Evolutionary conservation across 148 eudicot genomes (phyloP).

Genomic region (Rhododendron mucronatum): DNA sequence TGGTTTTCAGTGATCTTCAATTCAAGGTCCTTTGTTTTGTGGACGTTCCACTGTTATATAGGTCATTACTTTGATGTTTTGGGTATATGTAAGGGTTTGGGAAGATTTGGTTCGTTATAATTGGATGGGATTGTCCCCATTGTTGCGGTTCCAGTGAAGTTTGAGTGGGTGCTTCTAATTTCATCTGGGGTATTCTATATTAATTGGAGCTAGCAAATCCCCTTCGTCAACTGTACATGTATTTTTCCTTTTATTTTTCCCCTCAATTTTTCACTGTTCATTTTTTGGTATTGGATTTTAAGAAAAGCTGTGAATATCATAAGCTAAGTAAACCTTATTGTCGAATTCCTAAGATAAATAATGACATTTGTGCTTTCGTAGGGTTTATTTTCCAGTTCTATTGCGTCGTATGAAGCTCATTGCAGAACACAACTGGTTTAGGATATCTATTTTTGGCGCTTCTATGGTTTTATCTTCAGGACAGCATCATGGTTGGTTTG

Average conservation of each 20-base stretch:
- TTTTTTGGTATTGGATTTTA: conserved; percentile 17
- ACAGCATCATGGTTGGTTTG: not conserved
- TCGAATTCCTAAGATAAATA: not conserved
- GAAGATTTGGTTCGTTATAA: not conserved
- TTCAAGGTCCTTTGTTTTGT: not conserved
- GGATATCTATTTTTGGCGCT: not conserved
- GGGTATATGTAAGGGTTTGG: not conserved
- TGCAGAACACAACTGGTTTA: not conserved
- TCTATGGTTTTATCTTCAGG: not conserved
- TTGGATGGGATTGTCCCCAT: conserved; percentile 1
- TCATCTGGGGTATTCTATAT: not conserved
- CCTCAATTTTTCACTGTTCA: not conserved
- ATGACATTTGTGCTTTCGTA: not conserved
- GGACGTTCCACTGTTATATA: conserved; percentile 15
- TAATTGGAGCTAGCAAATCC: not conserved
- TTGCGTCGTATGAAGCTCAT: not conserved
- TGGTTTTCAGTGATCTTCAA: not conserved
- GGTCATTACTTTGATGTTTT: not conserved
- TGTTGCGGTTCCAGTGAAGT: not conserved
- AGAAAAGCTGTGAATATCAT: conserved; percentile 19
- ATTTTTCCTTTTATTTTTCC: not conserved
- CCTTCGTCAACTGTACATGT: not conserved
- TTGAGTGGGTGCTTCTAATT: not conserved
- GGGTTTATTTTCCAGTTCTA: not conserved
- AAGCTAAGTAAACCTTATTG: conserved; percentile 3